Evolutionary conservation across 2,329 filamentous ascomycete species (phyloP).

Genomic region (Coleophoma eucalyptorum): DNA sequence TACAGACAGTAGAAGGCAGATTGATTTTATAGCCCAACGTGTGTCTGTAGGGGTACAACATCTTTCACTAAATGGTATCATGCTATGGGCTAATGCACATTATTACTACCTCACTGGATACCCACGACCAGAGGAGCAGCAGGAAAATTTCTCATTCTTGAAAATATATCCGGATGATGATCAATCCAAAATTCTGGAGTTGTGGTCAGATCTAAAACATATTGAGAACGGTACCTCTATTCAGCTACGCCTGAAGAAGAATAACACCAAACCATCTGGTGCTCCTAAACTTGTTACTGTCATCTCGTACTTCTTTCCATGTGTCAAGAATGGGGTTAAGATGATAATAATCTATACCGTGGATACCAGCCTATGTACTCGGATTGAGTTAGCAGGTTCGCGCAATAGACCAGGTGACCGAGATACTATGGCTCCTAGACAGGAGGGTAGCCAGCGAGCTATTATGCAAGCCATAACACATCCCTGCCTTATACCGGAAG

Average conservation of each 20-base stretch:
- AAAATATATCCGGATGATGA: slow-evolving; percentile 20
- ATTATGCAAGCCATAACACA: too few species aligned
- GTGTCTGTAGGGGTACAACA: slow-evolving; percentile 24
- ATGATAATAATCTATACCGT: slow-evolving; percentile 22
- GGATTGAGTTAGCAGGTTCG: slow-evolving; percentile 26
- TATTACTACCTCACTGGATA: slow-evolving; percentile 20
- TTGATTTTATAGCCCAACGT: slow-evolving; percentile 23
- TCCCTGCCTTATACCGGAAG: too few species aligned
- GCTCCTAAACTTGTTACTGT: slow-evolving; percentile 19
- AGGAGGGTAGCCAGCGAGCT: too few species aligned
- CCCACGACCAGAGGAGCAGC: slow-evolving; percentile 2
- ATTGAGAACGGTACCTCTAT: slow-evolving; percentile 15
- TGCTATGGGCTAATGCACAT: slow-evolving; percentile 22
- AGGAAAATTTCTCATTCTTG: slow-evolving; percentile 16
- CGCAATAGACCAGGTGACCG: slow-evolving; percentile 30
- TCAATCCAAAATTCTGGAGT: slow-evolving; percentile 6
- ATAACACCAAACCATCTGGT: slow-evolving; percentile 20
- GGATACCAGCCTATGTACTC: slow-evolving; percentile 23
- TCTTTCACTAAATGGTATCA: slow-evolving; percentile 16
- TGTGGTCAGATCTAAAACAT: slow-evolving; percentile 15
- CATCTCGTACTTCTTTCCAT: slow-evolving; percentile 14
- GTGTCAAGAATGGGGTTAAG: slow-evolving; percentile 17
- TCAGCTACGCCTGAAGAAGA: slow-evolving; percentile 18
- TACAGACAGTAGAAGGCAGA: slow-evolving; percentile 14
- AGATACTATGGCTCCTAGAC: too few species aligned